phyloP scores from a whole-genome alignment of 148 eudicot genomes.

The Rheum nobile region DNA sequence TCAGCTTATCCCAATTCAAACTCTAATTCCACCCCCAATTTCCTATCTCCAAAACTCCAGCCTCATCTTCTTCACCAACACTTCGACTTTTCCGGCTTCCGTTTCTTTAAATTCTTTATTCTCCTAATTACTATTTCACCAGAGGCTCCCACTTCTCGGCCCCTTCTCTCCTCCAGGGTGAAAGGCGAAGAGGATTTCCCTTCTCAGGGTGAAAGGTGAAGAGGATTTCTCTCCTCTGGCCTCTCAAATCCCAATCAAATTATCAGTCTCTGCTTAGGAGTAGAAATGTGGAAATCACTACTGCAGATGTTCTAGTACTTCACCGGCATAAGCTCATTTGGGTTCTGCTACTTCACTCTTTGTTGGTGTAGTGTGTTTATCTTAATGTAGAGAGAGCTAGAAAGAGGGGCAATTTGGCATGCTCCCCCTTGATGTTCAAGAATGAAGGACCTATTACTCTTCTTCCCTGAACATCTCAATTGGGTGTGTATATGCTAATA shows the following conservation, averaged over 20 bases:
- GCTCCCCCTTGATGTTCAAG: neutral
- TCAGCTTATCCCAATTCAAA: no score
- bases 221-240: conserved; percentile 5
- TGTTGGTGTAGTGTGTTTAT: no score
- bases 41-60: no score
- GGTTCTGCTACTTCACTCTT: neutral
- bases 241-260: neutral
- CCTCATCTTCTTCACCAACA: no score
- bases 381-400: neutral
- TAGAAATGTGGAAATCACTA: neutral
- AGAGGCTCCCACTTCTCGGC: no score
- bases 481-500: neutral
- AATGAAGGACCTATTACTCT: neutral
- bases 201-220: conserved; percentile 8
- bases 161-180: no score
- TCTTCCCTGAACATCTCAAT: neutral
- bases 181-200: no score
- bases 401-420: neutral
- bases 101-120: no score
- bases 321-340: neutral
- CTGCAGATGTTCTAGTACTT: neutral
- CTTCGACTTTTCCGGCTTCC: no score
- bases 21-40: no score
- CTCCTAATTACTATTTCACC: no score
- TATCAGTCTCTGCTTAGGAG: neutral